Evolutionary conservation across 2,329 filamentous ascomycete species (phyloP), one percentile per base, ranked within the genome.

Genomic region (Microcyclosporella mali): DNA sequence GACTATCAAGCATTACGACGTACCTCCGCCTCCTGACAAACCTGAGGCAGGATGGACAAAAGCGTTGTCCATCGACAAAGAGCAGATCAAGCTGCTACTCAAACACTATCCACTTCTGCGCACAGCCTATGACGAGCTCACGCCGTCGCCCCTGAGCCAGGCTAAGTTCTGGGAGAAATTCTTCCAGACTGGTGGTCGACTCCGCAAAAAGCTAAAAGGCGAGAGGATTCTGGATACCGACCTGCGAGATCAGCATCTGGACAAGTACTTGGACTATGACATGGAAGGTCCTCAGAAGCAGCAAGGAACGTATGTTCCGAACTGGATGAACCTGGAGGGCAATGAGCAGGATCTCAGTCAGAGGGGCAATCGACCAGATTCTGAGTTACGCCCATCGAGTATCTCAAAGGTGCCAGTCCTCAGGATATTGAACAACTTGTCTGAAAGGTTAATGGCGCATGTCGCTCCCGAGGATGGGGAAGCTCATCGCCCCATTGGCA

Each of bases 341-440:
- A 98, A 98, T 59, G 92, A 97, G 66, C 86, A 92, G 63, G 90
- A 98, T 58, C 82, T 94, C 64, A 94, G 88, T 55, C 86, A 89
- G 40, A 82, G 77, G 56, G 92, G 92, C 37, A 97, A 98, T 63
- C 76, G 84, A 40, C 88, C 90, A 42, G 88, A 97, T 61, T 70
- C 85, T 28, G 92, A 94, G 52, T 95, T 97, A 88, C 78, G 87
- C 27, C 88, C 88, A 2, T 74, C 74, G 2, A 75, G 81, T 9
- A 70, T 78, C 35, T 79, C 83, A 34, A 90, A 92, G 60, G 82
- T 92, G 2, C 89, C 88, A 9, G 94, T 97, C 49, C 83, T 97
- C 51, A 81, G 84, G 49, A 88, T 87, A 0, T 71, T 98, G 43
- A 98, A 98, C 63, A 87, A 78, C 47, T 75, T 97, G 43, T 95